Percentiles rank a stretch among this genome's conserved stretches.
phyloP scores from a whole-genome alignment of 2,329 filamentous ascomycete species.

The Pseudogymnoascus destructans region DNA sequence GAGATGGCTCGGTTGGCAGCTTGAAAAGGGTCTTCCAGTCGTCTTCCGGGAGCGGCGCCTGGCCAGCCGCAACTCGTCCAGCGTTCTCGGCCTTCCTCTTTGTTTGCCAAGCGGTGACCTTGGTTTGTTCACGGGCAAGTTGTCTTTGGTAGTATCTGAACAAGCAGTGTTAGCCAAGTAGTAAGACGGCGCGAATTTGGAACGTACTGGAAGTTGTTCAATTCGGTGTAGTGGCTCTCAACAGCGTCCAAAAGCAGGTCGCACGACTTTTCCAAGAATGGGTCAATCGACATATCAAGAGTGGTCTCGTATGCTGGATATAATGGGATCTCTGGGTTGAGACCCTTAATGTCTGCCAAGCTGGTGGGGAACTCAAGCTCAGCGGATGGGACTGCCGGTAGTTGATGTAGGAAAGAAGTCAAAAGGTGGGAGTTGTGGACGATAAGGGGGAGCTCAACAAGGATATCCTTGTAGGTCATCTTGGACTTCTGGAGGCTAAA shows the following conservation, averaged over 20 bases:
- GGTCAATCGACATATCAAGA: constrained; percentile 87
- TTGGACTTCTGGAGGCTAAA: constrained; percentile 83
- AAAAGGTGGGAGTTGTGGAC: constrained; percentile 97
- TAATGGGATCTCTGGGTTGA: constrained; percentile 51
- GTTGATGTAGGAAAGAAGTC: constrained; percentile 87
- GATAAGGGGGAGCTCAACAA: constrained; percentile 76
- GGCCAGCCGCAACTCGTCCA: constrained; percentile 71
- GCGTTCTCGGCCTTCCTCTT: constrained; percentile 97
- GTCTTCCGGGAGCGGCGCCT: constrained; percentile 79
- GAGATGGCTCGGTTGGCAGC: constrained; percentile 84
- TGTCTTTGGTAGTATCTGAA: constrained; percentile 72
- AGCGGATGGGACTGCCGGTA: constrained; percentile 54
- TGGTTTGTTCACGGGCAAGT: constrained; percentile 83
- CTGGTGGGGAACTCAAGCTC: constrained; percentile 66
- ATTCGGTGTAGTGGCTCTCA: constrained; percentile 94
- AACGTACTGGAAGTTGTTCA: constrained; percentile 85
- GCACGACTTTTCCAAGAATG: constrained; percentile 96
- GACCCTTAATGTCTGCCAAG: constrained; percentile 61
- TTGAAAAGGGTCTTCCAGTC: constrained; percentile 99
- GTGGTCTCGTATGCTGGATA: constrained; percentile 73
- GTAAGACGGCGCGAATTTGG: background rate
- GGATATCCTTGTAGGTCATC: constrained; percentile 83
- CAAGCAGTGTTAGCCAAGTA: background rate
- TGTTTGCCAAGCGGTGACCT: constrained; percentile 91
- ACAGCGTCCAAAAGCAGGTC: constrained; percentile 93